Percentiles rank a stretch among this genome's conserved stretches.
These are phyloP conservation scores for Coemansia sp. DNA, from an alignment of 192 early-diverging fungal species.

Conservation along the genomic window DNA sequence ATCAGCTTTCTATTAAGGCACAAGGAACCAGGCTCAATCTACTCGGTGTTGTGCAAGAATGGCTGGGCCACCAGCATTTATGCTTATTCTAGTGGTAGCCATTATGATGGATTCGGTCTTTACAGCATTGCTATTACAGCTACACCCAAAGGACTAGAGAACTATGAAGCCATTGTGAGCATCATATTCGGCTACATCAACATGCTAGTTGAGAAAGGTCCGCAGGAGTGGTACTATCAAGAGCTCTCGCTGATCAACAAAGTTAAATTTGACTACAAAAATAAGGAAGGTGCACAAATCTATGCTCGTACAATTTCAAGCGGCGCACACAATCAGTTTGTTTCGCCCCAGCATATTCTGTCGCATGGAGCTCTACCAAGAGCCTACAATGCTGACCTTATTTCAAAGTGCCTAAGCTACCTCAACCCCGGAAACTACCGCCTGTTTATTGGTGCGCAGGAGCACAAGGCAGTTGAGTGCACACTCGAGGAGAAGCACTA, in stretches of 20 bases:
- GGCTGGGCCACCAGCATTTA: conserved; percentile 79
- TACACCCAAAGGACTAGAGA: conserved; percentile 17
- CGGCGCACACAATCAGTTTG: conserved; percentile 61
- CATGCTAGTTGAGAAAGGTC: not conserved
- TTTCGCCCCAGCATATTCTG: conserved; percentile 62
- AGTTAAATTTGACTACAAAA: conserved; percentile 62
- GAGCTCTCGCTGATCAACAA: conserved; percentile 37
- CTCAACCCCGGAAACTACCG: conserved; percentile 64
- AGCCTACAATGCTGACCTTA: conserved; percentile 62
- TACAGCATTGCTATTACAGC: conserved; percentile 11
- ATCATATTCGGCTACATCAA: conserved; percentile 30
- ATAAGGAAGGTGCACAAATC: conserved; percentile 62
- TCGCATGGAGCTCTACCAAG: conserved; percentile 66
- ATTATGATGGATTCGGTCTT: conserved; percentile 10
- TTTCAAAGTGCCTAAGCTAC: conserved; percentile 60
- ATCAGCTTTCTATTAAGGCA: conserved; percentile 76
- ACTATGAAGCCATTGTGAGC: conserved; percentile 15
- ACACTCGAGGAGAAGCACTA: conserved; percentile 71
- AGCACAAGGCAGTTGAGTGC: conserved; percentile 14
- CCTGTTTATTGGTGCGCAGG: conserved; percentile 41
- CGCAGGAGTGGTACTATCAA: conserved; percentile 28
- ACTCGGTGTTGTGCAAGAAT: conserved; percentile 75
- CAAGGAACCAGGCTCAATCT: conserved; percentile 81
- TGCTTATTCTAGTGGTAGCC: conserved; percentile 32
- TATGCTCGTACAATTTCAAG: not conserved